Evolutionary conservation across 2,329 filamentous ascomycete genomes (phyloP).

Genomic region (Trichophyton verrucosum): DNA sequence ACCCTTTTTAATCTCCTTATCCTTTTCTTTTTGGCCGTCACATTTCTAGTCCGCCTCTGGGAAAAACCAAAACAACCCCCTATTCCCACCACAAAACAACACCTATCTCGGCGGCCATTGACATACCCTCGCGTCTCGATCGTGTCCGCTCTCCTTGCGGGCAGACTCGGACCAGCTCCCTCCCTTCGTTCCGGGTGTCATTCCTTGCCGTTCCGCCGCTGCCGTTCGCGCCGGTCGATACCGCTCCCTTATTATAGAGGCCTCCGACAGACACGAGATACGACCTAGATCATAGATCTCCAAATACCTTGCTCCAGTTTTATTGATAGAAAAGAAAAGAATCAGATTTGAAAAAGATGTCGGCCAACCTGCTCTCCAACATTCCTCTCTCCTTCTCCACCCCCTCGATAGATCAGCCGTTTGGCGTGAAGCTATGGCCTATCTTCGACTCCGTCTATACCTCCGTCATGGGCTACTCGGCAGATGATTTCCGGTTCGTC

Average conservation of each 20-base stretch:
- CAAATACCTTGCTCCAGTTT: background rate
- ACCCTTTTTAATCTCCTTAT: conserved; percentile 7
- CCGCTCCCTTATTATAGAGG: background rate
- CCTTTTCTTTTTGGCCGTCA: conserved; percentile 4
- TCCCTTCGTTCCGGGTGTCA: background rate
- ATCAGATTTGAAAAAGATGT: background rate
- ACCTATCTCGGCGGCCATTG: background rate
- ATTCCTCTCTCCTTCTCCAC: conserved; percentile 19
- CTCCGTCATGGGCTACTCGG: conserved; percentile 58
- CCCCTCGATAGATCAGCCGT: conserved; percentile 72
- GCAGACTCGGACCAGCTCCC: background rate
- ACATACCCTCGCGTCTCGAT: background rate
- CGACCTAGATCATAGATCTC: background rate
- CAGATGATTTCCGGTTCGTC: conserved; percentile 67
- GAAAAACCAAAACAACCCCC: background rate
- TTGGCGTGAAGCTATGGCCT: conserved; percentile 74
- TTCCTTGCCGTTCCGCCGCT: background rate
- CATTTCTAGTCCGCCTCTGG: background rate
- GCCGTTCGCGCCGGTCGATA: conserved; percentile 5
- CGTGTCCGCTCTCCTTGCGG: background rate
- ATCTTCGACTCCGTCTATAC: conserved; percentile 74
- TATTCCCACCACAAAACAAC: background rate
- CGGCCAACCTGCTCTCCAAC: conserved; percentile 9
- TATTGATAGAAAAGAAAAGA: background rate
- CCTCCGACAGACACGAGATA: background rate